phyloP scores from a whole-genome alignment of 768 basidiomycete genomes.

The Cyclocybe cylindracea region DNA sequence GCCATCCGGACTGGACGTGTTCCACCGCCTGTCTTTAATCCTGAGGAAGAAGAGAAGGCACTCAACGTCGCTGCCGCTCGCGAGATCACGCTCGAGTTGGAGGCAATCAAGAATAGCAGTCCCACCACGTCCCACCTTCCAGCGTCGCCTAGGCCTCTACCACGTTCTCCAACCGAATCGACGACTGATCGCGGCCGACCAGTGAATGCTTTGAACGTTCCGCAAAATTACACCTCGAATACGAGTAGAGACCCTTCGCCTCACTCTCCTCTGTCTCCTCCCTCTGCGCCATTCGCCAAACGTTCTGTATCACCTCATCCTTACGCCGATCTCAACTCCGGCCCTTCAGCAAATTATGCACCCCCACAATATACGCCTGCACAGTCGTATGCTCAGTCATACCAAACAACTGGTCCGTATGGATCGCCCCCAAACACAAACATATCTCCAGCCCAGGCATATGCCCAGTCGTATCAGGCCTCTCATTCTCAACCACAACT shows the following conservation, averaged over 20 bases:
- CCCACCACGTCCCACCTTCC: constrained; percentile 13
- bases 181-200: constrained; percentile 15
- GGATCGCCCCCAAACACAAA: not conserved
- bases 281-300: constrained; percentile 40
- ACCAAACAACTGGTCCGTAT: constrained; percentile 9
- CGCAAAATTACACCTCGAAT: not conserved
- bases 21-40: constrained; percentile 38
- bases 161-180: constrained; percentile 13
- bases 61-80: constrained; percentile 68
- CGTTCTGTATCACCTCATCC: constrained; percentile 40
- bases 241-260: constrained; percentile 14
- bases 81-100: constrained; percentile 66
- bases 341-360: not conserved
- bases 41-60: constrained; percentile 51
- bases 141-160: constrained; percentile 4
- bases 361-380: constrained; percentile 9
- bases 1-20: constrained; percentile 15
- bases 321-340: constrained; percentile 28
- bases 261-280: constrained; percentile 31
- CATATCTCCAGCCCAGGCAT: constrained; percentile 16
- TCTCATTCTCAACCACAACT: constrained; percentile 4
- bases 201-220: not conserved
- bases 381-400: constrained; percentile 21
- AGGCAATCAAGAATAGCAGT: constrained; percentile 43
- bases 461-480: constrained; percentile 20